These are phyloP conservation scores for Boletus vermiculosoides DNA, from an alignment of 768 basidiomycete genomes.

Conservation along the genomic window DNA sequence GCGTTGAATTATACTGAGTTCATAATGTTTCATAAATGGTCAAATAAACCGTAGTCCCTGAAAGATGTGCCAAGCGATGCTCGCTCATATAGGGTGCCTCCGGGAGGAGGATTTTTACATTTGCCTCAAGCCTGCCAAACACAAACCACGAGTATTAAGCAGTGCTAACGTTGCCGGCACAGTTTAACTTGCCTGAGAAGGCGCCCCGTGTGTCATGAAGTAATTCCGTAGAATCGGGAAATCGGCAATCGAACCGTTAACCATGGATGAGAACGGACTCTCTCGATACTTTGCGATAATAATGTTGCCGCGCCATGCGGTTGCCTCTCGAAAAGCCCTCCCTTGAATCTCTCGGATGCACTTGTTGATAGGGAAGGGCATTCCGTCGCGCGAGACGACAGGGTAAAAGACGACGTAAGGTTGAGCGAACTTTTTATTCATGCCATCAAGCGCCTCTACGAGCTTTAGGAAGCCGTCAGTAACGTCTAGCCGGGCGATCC, in stretches of 20 bases:
- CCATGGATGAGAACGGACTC: slow-evolving; percentile 49
- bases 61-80: slow-evolving; percentile 3
- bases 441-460: slow-evolving; percentile 73
- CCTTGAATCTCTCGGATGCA: slow-evolving; percentile 75
- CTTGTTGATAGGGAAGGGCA: slow-evolving; percentile 81
- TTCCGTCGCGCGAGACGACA: slow-evolving; percentile 69
- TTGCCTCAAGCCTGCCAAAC: slow-evolving; percentile 29
- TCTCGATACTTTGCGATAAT: slow-evolving; percentile 69
- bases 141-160: slow-evolving; percentile 20
- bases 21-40: slow-evolving; percentile 28
- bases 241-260: slow-evolving; percentile 78
- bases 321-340: slow-evolving; percentile 52
- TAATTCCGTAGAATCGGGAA: slow-evolving; percentile 82
- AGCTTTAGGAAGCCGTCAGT: slow-evolving; percentile 42
- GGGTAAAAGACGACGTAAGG: slow-evolving; percentile 86
- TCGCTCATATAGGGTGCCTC: neutral
- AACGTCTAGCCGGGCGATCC: slow-evolving; percentile 17
- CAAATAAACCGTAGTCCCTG: slow-evolving; percentile 25
- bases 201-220: slow-evolving; percentile 63
- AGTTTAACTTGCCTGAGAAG: slow-evolving; percentile 38
- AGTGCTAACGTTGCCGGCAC: slow-evolving; percentile 13
- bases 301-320: slow-evolving; percentile 79
- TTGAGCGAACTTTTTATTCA: slow-evolving; percentile 74
- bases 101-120: slow-evolving; percentile 11
- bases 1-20: neutral